phyloP scores from a whole-genome alignment of 257 asterid genomes.

The Voacanga thouarsii region DNA sequence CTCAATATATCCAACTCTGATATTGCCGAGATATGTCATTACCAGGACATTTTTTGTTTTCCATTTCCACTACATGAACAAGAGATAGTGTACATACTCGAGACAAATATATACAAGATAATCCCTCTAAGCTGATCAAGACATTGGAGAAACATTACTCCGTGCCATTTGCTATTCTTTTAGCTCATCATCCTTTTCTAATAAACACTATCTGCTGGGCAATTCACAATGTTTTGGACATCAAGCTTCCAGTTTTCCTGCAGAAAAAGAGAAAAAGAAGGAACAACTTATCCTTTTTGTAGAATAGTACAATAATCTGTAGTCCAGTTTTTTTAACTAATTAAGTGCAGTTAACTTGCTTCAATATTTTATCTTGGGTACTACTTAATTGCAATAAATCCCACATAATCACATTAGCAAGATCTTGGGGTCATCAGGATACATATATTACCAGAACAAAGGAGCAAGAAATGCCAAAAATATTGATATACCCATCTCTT shows the following conservation, averaged over 20 bases:
- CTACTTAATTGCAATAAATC: background rate
- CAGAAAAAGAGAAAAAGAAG: background rate
- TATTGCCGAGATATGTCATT: too few species aligned
- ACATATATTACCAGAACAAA: background rate
- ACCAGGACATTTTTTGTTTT: background rate
- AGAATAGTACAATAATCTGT: background rate
- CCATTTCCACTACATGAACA: background rate
- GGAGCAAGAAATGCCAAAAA: background rate
- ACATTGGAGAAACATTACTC: background rate
- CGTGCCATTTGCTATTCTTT: background rate
- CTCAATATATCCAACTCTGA: background rate
- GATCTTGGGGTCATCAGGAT: background rate
- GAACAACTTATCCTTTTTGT: background rate
- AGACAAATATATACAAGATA: constrained; percentile 2
- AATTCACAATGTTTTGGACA: constrained; percentile 1
- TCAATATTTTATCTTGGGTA: background rate
- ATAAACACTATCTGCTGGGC: background rate
- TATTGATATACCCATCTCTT: background rate
- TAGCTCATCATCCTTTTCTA: background rate
- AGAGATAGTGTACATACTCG: background rate
- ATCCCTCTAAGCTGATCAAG: constrained; percentile 1
- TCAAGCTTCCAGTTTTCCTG: constrained; percentile 19
- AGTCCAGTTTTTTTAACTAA: background rate
- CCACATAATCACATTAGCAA: background rate
- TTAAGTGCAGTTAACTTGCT: background rate